Evolutionary conservation across 257 asterid genomes (phyloP).

Genomic region (Oldenlandia corymbosa): DNA sequence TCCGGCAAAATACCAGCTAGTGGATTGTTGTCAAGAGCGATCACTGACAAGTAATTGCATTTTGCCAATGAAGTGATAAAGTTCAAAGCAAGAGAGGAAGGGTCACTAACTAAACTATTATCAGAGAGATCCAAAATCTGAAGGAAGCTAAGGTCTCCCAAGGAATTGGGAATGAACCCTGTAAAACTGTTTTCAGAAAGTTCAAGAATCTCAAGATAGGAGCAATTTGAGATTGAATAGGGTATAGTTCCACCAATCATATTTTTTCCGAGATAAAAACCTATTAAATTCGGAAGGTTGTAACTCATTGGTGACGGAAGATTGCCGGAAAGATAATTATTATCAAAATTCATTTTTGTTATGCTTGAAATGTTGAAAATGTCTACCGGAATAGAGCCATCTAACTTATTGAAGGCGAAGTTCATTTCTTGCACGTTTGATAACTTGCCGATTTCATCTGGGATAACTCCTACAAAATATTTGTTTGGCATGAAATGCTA

Average conservation of each 20-base stretch:
- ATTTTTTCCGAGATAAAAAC: not conserved
- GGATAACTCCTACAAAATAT: slow-evolving; percentile 12
- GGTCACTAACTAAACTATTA: slow-evolving; percentile 19
- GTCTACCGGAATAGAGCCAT: slow-evolving; percentile 18
- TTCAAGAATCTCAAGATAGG: slow-evolving; percentile 8
- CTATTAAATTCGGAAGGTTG: slow-evolving; percentile 10
- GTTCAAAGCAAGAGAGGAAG: not conserved
- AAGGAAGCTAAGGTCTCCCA: slow-evolving; percentile 29
- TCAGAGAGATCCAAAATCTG: slow-evolving; percentile 7
- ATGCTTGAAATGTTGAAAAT: slow-evolving; percentile 22
- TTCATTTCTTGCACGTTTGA: not conserved
- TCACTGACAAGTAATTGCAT: not conserved
- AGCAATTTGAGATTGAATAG: slow-evolving; percentile 24
- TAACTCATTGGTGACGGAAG: slow-evolving; percentile 14
- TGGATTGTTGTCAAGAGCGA: too few relatives aligned
- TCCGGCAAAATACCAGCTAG: slow-evolving; percentile 20
- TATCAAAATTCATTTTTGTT: not conserved
- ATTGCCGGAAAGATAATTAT: slow-evolving; percentile 20
- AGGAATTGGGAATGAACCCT: slow-evolving; percentile 28
- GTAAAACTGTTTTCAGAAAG: slow-evolving; percentile 16
- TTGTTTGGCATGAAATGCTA: too few relatives aligned
- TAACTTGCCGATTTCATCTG: slow-evolving; percentile 23
- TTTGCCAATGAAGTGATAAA: slow-evolving; percentile 12
- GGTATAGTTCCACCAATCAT: slow-evolving; percentile 21
- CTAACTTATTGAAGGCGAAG: slow-evolving; percentile 5